A percentile compares a stretch with the other conserved stretches of the same genome.
Conservation (phyloP, 345 rosid species). For the Sonneratia caseolaris region DNA sequence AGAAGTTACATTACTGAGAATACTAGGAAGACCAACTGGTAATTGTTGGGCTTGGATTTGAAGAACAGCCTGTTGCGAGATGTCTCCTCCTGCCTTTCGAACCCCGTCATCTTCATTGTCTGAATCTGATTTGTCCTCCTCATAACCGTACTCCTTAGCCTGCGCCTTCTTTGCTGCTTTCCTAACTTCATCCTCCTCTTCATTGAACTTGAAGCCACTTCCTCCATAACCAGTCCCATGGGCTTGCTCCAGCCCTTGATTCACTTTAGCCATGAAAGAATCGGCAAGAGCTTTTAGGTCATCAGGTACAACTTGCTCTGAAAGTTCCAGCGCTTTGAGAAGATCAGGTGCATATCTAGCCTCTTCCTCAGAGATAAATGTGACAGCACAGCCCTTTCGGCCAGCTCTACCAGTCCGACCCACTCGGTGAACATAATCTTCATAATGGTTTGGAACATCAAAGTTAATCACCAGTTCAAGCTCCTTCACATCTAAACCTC, state of each 20-base stretch:
- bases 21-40: constrained; percentile 32
- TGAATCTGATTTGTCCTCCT: constrained; percentile 92
- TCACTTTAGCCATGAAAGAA: constrained; percentile 84
- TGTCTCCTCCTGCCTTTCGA: constrained; percentile 76
- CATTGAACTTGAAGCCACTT: constrained; percentile 94
- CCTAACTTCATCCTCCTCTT: constrained; percentile 94
- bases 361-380: constrained; percentile 82
- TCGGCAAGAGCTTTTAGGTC: constrained; percentile 85
- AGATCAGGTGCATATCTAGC: constrained; percentile 96
- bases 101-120: constrained; percentile 92
- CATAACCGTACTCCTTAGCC: constrained; percentile 92
- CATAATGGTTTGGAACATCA: constrained; percentile 91
- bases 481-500: constrained; percentile 96
- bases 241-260: constrained; percentile 89
- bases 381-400: constrained; percentile 84
- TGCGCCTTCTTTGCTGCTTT: constrained; percentile 94
- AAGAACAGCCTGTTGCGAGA: constrained; percentile 69
- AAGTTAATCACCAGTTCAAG: constrained; percentile 84
- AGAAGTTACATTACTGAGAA: constrained; percentile 30
- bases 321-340: constrained; percentile 82
- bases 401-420: constrained; percentile 98
- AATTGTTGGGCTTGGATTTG: constrained; percentile 50
- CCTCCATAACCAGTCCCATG: constrained; percentile 98
- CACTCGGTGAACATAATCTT: constrained; percentile 95
- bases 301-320: constrained; percentile 90